Conservation (phyloP, 495 filamentous ascomycete species). For the Acidomyces sp. region DNA sequence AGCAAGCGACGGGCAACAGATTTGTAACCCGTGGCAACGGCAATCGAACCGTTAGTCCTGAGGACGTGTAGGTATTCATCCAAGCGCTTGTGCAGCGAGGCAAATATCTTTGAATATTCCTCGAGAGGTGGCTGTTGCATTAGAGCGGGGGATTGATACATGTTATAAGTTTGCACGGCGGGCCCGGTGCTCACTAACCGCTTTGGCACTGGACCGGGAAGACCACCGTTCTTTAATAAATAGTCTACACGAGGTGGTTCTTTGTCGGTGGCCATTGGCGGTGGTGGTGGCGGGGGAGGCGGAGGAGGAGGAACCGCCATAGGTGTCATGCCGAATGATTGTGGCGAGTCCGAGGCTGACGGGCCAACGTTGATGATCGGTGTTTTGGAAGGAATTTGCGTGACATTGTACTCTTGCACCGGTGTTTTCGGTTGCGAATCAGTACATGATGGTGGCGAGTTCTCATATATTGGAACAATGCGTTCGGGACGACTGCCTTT, state of each 20-base stretch:
- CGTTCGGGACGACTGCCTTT: slow-evolving; percentile 30
- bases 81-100: slow-evolving; percentile 63
- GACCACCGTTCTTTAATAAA: slow-evolving; percentile 70
- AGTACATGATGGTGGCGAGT: slow-evolving; percentile 23
- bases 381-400: slow-evolving; percentile 21
- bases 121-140: slow-evolving; percentile 15
- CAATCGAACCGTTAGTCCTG: slow-evolving; percentile 69
- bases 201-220: slow-evolving; percentile 51
- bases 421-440: slow-evolving; percentile 48
- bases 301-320: slow-evolving; percentile 26
- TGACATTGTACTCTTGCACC: slow-evolving; percentile 38
- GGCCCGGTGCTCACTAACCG: slow-evolving; percentile 41
- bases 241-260: slow-evolving; percentile 76
- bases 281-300: slow-evolving; percentile 74
- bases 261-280: slow-evolving; percentile 54
- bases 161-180: slow-evolving; percentile 28
- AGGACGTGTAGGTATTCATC: slow-evolving; percentile 79
- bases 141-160: slow-evolving; percentile 32
- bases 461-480: slow-evolving; percentile 28
- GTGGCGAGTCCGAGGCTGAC: slow-evolving; percentile 3
- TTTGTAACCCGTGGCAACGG: slow-evolving; percentile 89
- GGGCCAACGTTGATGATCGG: slow-evolving; percentile 25
- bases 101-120: slow-evolving; percentile 57
- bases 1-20: slow-evolving; percentile 84
- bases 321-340: slow-evolving; percentile 13